Conservation (phyloP, 2,329 filamentous ascomycete genomes). For the Ophiocordyceps camponoti-saundersi region DNA sequence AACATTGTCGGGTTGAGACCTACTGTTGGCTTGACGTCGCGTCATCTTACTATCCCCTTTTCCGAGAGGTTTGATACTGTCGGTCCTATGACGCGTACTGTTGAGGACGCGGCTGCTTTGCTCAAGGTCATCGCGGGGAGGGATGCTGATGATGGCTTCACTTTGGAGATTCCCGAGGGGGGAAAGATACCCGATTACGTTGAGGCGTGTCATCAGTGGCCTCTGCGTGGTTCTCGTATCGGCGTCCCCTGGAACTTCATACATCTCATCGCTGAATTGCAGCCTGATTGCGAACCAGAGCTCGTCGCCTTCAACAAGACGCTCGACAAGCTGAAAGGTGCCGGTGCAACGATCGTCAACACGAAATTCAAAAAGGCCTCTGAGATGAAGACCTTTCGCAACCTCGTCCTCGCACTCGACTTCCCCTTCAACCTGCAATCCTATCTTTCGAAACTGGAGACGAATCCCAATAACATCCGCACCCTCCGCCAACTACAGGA, state of each 20-base stretch:
- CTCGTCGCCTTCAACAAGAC: slow-evolving; percentile 35
- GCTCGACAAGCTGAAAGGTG: slow-evolving; percentile 28
- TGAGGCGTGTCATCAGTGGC: slow-evolving; percentile 33
- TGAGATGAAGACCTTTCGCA: slow-evolving; percentile 15
- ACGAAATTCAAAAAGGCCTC: neutral
- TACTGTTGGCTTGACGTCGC: neutral
- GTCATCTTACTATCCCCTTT: slow-evolving; percentile 28
- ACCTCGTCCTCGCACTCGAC: slow-evolving; percentile 29
- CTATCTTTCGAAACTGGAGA: slow-evolving; percentile 38
- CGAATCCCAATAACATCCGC: slow-evolving; percentile 35
- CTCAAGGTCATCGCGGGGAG: slow-evolving; percentile 44
- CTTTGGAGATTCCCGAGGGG: slow-evolving; percentile 18
- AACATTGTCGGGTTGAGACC: neutral
- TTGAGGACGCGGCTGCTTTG: slow-evolving; percentile 43
- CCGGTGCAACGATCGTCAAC: slow-evolving; percentile 41
- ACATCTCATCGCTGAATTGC: slow-evolving; percentile 9
- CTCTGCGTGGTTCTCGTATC: slow-evolving; percentile 39
- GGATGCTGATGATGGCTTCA: slow-evolving; percentile 43
- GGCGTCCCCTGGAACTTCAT: slow-evolving; percentile 46
- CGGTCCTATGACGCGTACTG: slow-evolving; percentile 42
- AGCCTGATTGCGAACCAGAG: neutral
- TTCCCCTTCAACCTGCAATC: slow-evolving; percentile 36
- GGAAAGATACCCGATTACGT: slow-evolving; percentile 43
- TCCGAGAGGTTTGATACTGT: slow-evolving; percentile 44
- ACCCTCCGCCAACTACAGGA: slow-evolving; percentile 30